These are phyloP conservation scores for Acmispon strigosus DNA, from an alignment of 306 rosid species.

Conservation along the genomic window DNA sequence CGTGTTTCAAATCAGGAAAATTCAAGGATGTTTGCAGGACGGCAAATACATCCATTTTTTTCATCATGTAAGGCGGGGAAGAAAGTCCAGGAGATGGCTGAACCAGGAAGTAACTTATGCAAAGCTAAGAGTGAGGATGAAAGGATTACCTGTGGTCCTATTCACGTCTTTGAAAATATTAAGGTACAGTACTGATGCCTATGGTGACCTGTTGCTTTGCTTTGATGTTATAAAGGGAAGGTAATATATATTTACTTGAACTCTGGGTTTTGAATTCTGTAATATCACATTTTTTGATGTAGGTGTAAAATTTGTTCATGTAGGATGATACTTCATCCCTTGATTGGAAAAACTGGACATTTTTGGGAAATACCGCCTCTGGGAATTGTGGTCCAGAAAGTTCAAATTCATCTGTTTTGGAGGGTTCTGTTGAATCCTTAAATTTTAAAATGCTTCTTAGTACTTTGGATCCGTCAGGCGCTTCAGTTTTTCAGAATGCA, in stretches of 20 bases:
- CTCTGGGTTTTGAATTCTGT: slow-evolving; percentile 4
- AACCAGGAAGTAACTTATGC: slow-evolving; percentile 20
- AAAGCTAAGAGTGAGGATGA: slow-evolving; percentile 22
- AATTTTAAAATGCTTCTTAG: slow-evolving; percentile 40
- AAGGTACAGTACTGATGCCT: slow-evolving; percentile 34
- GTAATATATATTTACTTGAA: background rate
- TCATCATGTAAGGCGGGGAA: slow-evolving; percentile 43
- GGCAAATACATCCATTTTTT: slow-evolving; percentile 73
- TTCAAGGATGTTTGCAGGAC: slow-evolving; percentile 67
- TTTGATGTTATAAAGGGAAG: background rate
- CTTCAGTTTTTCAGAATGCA: slow-evolving; percentile 22
- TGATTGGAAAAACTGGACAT: slow-evolving; percentile 72
- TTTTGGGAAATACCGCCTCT: slow-evolving; percentile 27
- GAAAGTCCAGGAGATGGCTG: slow-evolving; percentile 40
- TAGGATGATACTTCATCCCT: slow-evolving; percentile 46
- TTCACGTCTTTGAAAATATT: slow-evolving; percentile 68
- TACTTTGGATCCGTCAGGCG: slow-evolving; percentile 16
- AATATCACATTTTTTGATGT: slow-evolving; percentile 6
- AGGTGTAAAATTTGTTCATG: slow-evolving; percentile 22
- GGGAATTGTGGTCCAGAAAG: slow-evolving; percentile 17
- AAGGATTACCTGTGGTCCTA: slow-evolving; percentile 38
- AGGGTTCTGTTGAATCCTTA: slow-evolving; percentile 55
- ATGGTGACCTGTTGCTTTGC: background rate
- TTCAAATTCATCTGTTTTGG: slow-evolving; percentile 33
- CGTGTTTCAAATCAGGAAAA: slow-evolving; percentile 57